A percentile compares a stretch with the other conserved stretches of the same genome.
These are phyloP conservation scores for Cryphonectria japonica DNA, from an alignment of 2,329 filamentous ascomycete genomes.

Conservation along the genomic window DNA sequence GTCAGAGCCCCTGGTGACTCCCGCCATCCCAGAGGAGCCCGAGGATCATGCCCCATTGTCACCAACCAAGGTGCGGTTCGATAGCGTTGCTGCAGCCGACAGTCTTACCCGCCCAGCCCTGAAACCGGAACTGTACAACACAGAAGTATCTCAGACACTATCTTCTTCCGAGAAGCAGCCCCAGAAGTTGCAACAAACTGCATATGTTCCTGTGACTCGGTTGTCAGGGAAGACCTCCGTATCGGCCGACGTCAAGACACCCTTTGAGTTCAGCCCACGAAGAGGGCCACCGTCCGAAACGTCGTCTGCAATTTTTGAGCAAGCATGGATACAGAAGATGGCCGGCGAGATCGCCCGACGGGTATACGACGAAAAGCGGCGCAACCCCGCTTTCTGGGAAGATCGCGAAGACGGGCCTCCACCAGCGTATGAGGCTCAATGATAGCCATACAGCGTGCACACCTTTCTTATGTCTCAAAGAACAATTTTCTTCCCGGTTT, in stretches of 20 bases:
- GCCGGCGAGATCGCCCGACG: slow-evolving; percentile 86
- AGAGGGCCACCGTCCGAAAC: slow-evolving; percentile 50
- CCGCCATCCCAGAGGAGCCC: slow-evolving; percentile 63
- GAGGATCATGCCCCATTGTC: slow-evolving; percentile 49
- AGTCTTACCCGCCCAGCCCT: slow-evolving; percentile 39
- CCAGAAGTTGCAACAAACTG: slow-evolving; percentile 9
- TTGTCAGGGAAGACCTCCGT: slow-evolving; percentile 36
- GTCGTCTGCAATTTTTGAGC: slow-evolving; percentile 69
- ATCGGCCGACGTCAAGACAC: slow-evolving; percentile 37
- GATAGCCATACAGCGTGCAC: slow-evolving; percentile 25
- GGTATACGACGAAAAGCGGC: slow-evolving; percentile 83
- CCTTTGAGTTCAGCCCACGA: slow-evolving; percentile 37
- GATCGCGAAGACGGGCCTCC: slow-evolving; percentile 62
- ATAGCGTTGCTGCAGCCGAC: slow-evolving; percentile 36
- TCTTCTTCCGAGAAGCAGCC: slow-evolving; percentile 30
- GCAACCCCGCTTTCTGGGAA: slow-evolving; percentile 55
- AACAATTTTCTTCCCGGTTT: neutral
- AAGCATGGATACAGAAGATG: slow-evolving; percentile 92
- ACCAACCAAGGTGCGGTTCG: slow-evolving; percentile 49
- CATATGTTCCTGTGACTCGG: slow-evolving; percentile 23
- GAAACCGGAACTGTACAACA: slow-evolving; percentile 40
- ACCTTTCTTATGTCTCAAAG: slow-evolving; percentile 20
- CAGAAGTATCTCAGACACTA: slow-evolving; percentile 32
- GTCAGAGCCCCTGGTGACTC: slow-evolving; percentile 62
- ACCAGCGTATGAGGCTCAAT: slow-evolving; percentile 64